A percentile compares a stretch with the other conserved stretches of the same genome.
These are phyloP conservation scores for Leccinum subtestaceum DNA, from an alignment of 768 basidiomycete genomes.

Conservation along the genomic window DNA sequence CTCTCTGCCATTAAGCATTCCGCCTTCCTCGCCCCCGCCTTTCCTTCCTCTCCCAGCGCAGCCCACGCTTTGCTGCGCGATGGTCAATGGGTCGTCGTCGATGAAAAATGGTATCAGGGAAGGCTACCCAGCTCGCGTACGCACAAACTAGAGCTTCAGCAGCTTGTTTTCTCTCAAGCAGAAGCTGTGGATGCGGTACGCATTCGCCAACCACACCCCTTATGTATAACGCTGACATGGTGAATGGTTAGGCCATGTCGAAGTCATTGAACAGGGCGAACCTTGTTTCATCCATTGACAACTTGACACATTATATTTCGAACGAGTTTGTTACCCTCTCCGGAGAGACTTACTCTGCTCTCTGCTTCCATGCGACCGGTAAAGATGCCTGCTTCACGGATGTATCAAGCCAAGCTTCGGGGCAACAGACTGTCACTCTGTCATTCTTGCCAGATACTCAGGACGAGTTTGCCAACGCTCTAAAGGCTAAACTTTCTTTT, in stretches of 20 bases:
- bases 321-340: slow-evolving; percentile 38
- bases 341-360: slow-evolving; percentile 45
- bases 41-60: slow-evolving; percentile 49
- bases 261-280: slow-evolving; percentile 38
- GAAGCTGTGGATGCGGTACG: slow-evolving; percentile 39
- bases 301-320: slow-evolving; percentile 50
- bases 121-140: slow-evolving; percentile 29
- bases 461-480: slow-evolving; percentile 48
- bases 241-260: slow-evolving; percentile 23
- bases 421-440: slow-evolving; percentile 45
- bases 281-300: slow-evolving; percentile 42
- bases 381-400: slow-evolving; percentile 40
- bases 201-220: background rate
- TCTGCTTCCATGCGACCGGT: slow-evolving; percentile 46
- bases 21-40: slow-evolving; percentile 63
- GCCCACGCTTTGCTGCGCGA: slow-evolving; percentile 53
- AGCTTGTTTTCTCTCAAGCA: slow-evolving; percentile 61
- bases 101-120: slow-evolving; percentile 50
- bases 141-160: slow-evolving; percentile 65
- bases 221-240: slow-evolving; percentile 5
- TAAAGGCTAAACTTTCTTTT: slow-evolving; percentile 31
- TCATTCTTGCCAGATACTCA: slow-evolving; percentile 49
- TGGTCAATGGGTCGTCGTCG: slow-evolving; percentile 61
- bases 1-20: slow-evolving; percentile 88
- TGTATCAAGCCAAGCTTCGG: slow-evolving; percentile 33